Evolutionary conservation across 2,329 filamentous ascomycete species (phyloP).

Genomic region (Ceratocystis colombiana): DNA sequence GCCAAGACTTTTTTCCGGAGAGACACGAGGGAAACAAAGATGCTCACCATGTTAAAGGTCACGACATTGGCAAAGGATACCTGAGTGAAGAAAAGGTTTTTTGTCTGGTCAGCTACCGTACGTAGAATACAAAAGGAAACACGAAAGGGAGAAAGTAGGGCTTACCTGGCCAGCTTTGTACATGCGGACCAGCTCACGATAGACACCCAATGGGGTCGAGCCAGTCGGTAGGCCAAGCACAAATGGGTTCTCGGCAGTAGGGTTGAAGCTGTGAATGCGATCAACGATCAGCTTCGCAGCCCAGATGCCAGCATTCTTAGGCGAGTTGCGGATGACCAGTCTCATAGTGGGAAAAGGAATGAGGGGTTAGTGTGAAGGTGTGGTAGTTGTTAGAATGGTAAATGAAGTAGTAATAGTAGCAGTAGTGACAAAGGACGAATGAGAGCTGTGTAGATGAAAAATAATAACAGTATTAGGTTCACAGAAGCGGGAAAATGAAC

Average conservation of each 20-base stretch:
- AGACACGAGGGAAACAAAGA: constrained; percentile 7
- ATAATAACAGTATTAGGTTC: no score
- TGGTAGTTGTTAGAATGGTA: constrained; percentile 18
- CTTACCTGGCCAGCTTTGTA: constrained; percentile 55
- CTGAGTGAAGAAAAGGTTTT: constrained; percentile 31
- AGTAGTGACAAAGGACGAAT: neutral
- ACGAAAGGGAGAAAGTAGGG: neutral
- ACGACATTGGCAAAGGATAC: constrained; percentile 82
- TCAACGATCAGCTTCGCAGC: constrained; percentile 76
- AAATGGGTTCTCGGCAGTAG: constrained; percentile 62
- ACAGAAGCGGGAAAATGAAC: no score
- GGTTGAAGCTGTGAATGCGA: constrained; percentile 66
- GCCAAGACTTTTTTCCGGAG: neutral
- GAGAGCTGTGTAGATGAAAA: no score
- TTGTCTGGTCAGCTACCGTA: neutral
- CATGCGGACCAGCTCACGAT: constrained; percentile 61
- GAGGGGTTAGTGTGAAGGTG: constrained; percentile 18
- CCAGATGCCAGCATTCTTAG: constrained; percentile 58
- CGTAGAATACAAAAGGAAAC: constrained; percentile 23
- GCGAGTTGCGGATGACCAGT: constrained; percentile 70
- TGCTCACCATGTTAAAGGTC: constrained; percentile 76
- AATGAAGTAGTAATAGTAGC: neutral
- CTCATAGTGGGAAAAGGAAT: constrained; percentile 48
- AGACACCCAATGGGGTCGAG: constrained; percentile 68
- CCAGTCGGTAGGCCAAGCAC: constrained; percentile 76